phyloP scores from a whole-genome alignment of 352 stramenopile species.

The Elongisporangium anandrum region DNA sequence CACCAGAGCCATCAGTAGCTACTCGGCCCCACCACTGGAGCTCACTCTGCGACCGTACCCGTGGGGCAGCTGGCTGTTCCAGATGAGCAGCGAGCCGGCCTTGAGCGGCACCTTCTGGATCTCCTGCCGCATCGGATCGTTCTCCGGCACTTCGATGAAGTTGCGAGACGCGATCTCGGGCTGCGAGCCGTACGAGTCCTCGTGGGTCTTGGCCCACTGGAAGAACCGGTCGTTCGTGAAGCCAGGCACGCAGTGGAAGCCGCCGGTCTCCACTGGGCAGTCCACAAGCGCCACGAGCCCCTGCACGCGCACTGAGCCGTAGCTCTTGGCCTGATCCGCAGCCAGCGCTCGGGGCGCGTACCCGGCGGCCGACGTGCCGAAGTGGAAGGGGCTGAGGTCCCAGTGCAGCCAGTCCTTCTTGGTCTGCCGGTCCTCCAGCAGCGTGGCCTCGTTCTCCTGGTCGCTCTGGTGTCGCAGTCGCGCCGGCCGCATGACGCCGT shows the following conservation, averaged over 20 bases:
- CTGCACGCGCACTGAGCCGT: constrained; percentile 41
- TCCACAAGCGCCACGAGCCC: constrained; percentile 35
- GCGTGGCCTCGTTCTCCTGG: constrained; percentile 23
- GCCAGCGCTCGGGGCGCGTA: constrained; percentile 22
- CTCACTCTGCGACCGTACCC: constrained; percentile 18
- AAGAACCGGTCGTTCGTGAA: constrained; percentile 47
- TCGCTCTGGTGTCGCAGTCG: constrained; percentile 18
- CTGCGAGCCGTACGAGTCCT: constrained; percentile 25
- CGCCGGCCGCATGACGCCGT: constrained; percentile 39
- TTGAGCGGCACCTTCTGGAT: constrained; percentile 36
- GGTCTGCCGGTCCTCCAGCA: constrained; percentile 34
- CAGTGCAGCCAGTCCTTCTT: constrained; percentile 52
- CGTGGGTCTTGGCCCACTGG: constrained; percentile 26
- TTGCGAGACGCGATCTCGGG: constrained; percentile 29
- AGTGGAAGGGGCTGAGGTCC: constrained; percentile 47
- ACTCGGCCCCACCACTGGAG: too few relatives aligned
- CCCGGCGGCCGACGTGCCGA: constrained; percentile 36
- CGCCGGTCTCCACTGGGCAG: constrained; percentile 34
- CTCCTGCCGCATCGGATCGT: constrained; percentile 30
- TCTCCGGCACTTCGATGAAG: constrained; percentile 39
- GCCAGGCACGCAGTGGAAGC: constrained; percentile 44
- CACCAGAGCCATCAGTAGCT: not conserved
- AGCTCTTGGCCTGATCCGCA: constrained; percentile 11
- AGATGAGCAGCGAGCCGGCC: constrained; percentile 40
- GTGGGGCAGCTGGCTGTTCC: constrained; percentile 42